Evolutionary conservation across 1,139 yeast genomes (phyloP).

Genomic region (Diutina scorzettiae): DNA sequence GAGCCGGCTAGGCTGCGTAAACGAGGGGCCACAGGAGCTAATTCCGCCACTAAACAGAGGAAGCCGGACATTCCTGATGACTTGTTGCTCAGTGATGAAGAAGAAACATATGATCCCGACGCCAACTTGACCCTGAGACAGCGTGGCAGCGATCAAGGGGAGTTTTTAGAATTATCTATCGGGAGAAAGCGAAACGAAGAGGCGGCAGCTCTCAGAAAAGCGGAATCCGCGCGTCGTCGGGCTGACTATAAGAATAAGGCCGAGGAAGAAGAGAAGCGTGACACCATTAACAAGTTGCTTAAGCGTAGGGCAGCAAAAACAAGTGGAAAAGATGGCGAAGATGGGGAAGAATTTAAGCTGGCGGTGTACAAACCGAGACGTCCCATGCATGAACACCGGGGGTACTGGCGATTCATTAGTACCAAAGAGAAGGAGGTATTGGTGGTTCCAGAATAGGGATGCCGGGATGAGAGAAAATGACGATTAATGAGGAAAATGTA

Average conservation of each 20-base stretch:
- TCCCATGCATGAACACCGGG: slow-evolving; percentile 26
- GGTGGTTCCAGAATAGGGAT: not conserved
- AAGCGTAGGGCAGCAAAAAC: slow-evolving; percentile 73
- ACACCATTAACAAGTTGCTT: slow-evolving; percentile 73
- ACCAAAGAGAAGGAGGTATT: slow-evolving; percentile 7
- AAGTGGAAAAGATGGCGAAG: slow-evolving; percentile 27
- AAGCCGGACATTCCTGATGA: not conserved
- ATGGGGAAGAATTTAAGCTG: slow-evolving; percentile 11
- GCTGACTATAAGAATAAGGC: slow-evolving; percentile 75
- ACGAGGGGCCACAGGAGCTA: too few species aligned
- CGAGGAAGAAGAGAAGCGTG: slow-evolving; percentile 85
- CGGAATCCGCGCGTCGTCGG: slow-evolving; percentile 82
- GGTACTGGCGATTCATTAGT: slow-evolving; percentile 23
- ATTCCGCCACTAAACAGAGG: too few species aligned
- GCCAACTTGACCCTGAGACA: slow-evolving; percentile 9
- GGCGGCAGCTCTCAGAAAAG: slow-evolving; percentile 67
- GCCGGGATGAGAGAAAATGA: too few species aligned
- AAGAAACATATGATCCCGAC: slow-evolving; percentile 2
- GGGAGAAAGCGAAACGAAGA: slow-evolving; percentile 52
- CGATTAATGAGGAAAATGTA: too few species aligned
- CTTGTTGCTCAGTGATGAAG: slow-evolving; percentile 5
- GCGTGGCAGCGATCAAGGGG: slow-evolving; percentile 18
- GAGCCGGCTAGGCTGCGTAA: too few species aligned
- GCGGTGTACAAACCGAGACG: slow-evolving; percentile 19
- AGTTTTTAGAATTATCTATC: slow-evolving; percentile 20